Evolutionary conservation across 2,329 filamentous ascomycete genomes (phyloP).

Genomic region (Ciborinia camelliae): DNA sequence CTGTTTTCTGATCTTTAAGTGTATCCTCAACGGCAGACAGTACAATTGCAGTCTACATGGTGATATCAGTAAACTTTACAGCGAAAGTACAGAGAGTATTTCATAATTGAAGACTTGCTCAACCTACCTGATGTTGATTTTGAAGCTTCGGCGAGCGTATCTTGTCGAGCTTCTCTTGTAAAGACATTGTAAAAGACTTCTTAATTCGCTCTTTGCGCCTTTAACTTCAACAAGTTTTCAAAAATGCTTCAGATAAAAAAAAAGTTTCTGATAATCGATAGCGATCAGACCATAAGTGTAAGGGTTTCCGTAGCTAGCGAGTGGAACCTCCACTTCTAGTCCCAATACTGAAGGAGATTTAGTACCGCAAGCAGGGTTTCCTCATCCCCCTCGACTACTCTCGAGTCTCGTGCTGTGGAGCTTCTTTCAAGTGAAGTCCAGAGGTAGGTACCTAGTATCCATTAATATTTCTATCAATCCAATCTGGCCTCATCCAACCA

Average conservation of each 20-base stretch:
- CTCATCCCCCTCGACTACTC: neutral
- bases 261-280: slow-evolving; percentile 25
- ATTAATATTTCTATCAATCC: neutral
- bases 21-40: slow-evolving; percentile 91
- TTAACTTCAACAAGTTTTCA: slow-evolving; percentile 20
- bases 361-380: neutral
- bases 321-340: neutral
- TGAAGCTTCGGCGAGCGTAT: slow-evolving; percentile 95
- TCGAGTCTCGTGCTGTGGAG: neutral
- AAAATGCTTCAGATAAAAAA: slow-evolving; percentile 22
- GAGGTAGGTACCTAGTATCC: neutral
- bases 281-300: slow-evolving; percentile 21
- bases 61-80: slow-evolving; percentile 18
- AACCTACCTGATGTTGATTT: slow-evolving; percentile 80
- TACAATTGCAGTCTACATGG: slow-evolving; percentile 70
- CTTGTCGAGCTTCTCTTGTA: slow-evolving; percentile 93
- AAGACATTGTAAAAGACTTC: slow-evolving; percentile 47
- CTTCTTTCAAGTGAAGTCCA: neutral
- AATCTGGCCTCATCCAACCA: slow-evolving; percentile 12
- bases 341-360: neutral
- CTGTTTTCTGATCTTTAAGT: slow-evolving; percentile 80
- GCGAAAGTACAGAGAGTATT: neutral
- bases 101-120: slow-evolving; percentile 27
- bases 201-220: slow-evolving; percentile 33
- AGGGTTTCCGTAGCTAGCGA: slow-evolving; percentile 19